A percentile compares a stretch with the other conserved stretches of the same genome.
These are phyloP conservation scores for Blastocystis sp. DNA, from an alignment of 352 stramenopile genomes.

Conservation along the genomic window DNA sequence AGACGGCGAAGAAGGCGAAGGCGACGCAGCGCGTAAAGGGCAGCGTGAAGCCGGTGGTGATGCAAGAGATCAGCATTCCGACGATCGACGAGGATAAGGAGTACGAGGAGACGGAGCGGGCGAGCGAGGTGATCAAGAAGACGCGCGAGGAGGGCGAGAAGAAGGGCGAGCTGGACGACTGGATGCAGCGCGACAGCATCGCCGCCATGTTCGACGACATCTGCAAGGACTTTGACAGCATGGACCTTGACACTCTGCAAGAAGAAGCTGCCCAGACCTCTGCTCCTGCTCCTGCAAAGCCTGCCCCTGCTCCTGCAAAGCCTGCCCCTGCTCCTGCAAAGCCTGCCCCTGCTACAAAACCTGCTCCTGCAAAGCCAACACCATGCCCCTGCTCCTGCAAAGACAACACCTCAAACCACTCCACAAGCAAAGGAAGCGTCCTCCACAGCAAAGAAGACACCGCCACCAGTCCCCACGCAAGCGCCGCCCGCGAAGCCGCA, in stretches of 20 bases:
- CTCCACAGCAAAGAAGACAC: not conserved
- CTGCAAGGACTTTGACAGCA: constrained; percentile 10
- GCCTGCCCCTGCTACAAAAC: not conserved
- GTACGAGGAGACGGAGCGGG: not conserved
- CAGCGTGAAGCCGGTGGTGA: constrained; percentile 46
- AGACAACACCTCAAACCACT: not conserved
- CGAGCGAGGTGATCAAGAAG: constrained; percentile 21
- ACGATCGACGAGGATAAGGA: constrained; percentile 55
- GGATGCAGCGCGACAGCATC: constrained; percentile 20
- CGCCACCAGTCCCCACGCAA: not conserved
- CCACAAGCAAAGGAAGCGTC: not conserved
- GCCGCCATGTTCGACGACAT: constrained; percentile 32
- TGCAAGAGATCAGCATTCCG: constrained; percentile 36
- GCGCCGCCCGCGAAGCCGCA: not conserved
- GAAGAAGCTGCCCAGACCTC: not conserved
- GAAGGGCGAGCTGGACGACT: not conserved
- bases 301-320: not conserved
- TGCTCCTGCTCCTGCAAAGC: not conserved
- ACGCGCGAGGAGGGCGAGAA: not conserved
- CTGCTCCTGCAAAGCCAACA: too few relatives aligned
- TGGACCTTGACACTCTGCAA: constrained; percentile 19
- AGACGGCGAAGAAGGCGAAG: not conserved
- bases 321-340: not conserved
- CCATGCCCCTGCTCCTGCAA: not conserved
- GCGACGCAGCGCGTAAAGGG: not conserved